Evolutionary conservation across 2,329 filamentous ascomycete species (phyloP), one percentile per base, ranked within the genome.

Genomic region (Cytospora mali): DNA sequence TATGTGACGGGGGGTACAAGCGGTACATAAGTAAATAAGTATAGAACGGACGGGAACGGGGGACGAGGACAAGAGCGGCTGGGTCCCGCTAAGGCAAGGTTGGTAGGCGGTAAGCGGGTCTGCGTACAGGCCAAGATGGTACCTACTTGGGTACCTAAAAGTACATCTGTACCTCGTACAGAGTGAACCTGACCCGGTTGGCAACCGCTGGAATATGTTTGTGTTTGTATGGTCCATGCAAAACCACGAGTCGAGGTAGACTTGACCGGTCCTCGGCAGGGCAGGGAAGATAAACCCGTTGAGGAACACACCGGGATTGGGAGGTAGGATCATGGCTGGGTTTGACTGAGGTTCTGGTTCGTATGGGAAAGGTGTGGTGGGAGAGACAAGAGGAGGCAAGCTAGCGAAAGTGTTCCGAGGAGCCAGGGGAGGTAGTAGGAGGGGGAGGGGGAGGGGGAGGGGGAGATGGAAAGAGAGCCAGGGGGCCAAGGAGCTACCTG

Each of bases 1-100:
- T 55, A 64, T 52, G 62, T 61, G 62, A 62, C 62, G 57, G 59
- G 57, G 61, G 60, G 65, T 68, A 68, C 66, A 66, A 63, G 49
- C 62, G 62, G 65, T 68, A 68, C 66, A 68, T 66, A 66, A 65
- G 52, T 52, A 59, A 46, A 54, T 46, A 52, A 51, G 57, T 23
- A 60, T 48, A 50, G 61, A 33, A 46, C 35, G 25, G 23, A 31
- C 27, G 33, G 58, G 66, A 9, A 46, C 57, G 52, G 33, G 51
- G 35, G 31, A 52, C 28, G 55, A 55, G 60, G 53, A 54, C 39
- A 33, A 55, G 31, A 33, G 54, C 53, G 55, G 49, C 58, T 28
- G 39, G 51, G 60, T 35, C 56, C 53, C 56, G 33, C 64, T 63
- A 65, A 60, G 50, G 52, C 61, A 7, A 63, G 57, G 35, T 50